Evolutionary conservation across 2,329 filamentous ascomycete species (phyloP).

Genomic region (Aspergillus chevalieri): DNA sequence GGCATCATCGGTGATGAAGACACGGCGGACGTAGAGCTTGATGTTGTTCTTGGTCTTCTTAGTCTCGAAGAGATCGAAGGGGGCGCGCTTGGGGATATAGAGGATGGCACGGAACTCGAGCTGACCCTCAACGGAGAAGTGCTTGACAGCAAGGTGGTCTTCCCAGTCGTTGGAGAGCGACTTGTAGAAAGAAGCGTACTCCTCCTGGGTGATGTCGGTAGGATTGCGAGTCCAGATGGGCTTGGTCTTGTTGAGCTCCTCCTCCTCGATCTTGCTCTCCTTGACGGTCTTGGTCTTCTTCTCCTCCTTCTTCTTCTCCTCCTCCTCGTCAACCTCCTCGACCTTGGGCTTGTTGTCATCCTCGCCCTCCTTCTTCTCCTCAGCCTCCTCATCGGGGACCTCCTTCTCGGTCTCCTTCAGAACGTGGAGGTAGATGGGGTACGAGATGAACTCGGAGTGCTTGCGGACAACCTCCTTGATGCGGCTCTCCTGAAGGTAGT

Average conservation of each 20-base stretch:
- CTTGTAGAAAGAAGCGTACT: constrained; percentile 99
- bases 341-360: constrained; percentile 95
- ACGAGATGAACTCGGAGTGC: constrained; percentile 99
- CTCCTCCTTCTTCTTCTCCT: constrained; percentile 87
- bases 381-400: constrained; percentile 91
- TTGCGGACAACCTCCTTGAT: constrained; percentile 99
- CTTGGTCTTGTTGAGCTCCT: constrained; percentile 99
- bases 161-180: constrained; percentile 99
- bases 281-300: constrained; percentile 99
- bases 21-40: constrained; percentile 99
- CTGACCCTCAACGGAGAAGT: constrained; percentile 99
- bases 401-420: constrained; percentile 99
- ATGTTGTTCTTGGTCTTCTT: constrained; percentile 99
- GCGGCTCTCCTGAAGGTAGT: constrained; percentile 97
- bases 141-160: constrained; percentile 98
- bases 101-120: constrained; percentile 99
- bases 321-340: constrained; percentile 83
- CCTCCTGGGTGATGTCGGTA: constrained; percentile 86
- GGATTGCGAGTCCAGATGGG: constrained; percentile 99
- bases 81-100: constrained; percentile 98
- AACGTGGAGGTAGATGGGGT: constrained; percentile 99
- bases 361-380: constrained; percentile 64
- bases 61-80: constrained; percentile 99
- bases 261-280: constrained; percentile 97
- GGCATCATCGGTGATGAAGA: constrained; percentile 99